phyloP scores from a whole-genome alignment of 139 green algal species.

The Ostreobium quekettii region DNA sequence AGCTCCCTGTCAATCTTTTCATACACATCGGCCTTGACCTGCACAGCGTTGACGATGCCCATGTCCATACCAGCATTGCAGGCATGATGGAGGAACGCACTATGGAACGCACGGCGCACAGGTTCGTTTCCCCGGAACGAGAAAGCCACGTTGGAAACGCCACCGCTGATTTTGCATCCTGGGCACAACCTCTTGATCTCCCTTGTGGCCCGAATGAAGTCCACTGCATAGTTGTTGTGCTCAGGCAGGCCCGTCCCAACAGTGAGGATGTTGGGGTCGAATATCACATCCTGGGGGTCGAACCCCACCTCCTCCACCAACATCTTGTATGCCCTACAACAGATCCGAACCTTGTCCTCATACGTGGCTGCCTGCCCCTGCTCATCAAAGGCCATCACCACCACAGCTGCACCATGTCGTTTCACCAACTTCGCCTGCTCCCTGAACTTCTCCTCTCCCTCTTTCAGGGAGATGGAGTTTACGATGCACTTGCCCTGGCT shows the following conservation, averaged over 20 bases:
- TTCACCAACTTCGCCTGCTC: constrained; percentile 69
- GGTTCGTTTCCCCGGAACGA: constrained; percentile 96
- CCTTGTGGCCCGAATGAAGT: constrained; percentile 88
- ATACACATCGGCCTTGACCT: constrained; percentile 91
- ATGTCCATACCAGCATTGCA: constrained; percentile 97
- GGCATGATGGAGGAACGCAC: constrained; percentile 88
- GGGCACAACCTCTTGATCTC: constrained; percentile 95
- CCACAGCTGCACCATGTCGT: constrained; percentile 84
- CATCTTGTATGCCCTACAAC: constrained; percentile 84
- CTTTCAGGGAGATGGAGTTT: constrained; percentile 97
- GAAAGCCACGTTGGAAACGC: constrained; percentile 98
- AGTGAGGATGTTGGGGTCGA: constrained; percentile 99
- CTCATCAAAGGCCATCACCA: constrained; percentile 99
- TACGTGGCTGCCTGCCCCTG: constrained; percentile 57
- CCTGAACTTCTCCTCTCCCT: constrained; percentile 90
- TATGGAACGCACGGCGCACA: constrained; percentile 88
- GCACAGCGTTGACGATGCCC: constrained; percentile 95
- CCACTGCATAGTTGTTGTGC: constrained; percentile 99
- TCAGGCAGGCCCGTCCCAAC: constrained; percentile 91
- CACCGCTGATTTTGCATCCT: constrained; percentile 88
- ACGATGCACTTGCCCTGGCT: constrained; percentile 96
- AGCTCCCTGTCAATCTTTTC: constrained; percentile 97
- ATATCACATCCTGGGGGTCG: constrained; percentile 94
- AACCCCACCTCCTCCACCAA: constrained; percentile 93
- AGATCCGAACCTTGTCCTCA: constrained; percentile 84